These are phyloP conservation scores for Metarhizium guizhouense DNA, from an alignment of 2,329 filamentous ascomycete species.

Conservation along the genomic window DNA sequence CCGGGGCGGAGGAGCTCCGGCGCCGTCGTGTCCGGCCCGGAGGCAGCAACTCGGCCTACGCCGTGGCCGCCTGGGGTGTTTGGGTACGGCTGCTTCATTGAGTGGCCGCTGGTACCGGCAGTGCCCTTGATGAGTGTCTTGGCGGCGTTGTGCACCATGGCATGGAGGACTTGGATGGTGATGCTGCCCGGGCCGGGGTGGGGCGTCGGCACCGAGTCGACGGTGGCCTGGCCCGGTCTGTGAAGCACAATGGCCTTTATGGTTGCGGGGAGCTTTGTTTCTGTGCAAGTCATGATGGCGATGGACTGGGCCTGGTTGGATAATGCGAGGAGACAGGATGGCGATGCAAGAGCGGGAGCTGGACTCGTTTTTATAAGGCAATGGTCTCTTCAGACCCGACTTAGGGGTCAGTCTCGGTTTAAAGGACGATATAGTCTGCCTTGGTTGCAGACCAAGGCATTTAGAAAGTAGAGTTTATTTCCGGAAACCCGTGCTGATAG, in stretches of 20 bases:
- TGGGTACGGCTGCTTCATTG: slow-evolving; percentile 17
- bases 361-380: no score
- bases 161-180: not conserved
- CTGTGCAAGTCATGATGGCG: not conserved
- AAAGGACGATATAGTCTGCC: no score
- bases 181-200: not conserved
- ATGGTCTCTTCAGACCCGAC: no score
- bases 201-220: no score
- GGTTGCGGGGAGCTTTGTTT: not conserved
- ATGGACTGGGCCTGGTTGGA: not conserved
- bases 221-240: not conserved
- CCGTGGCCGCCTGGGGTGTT: slow-evolving; percentile 23
- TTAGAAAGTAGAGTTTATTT: slow-evolving; percentile 11
- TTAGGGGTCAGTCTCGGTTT: no score
- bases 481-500: no score
- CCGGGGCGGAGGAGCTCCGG: slow-evolving; percentile 12
- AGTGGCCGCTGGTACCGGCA: not conserved
- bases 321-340: no score
- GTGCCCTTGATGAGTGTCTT: not conserved
- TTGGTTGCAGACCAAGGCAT: no score
- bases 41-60: slow-evolving; percentile 25
- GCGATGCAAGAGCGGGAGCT: no score
- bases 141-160: not conserved
- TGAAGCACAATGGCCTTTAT: not conserved
- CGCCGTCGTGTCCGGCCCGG: slow-evolving; percentile 23